Percentiles rank a stretch among this genome's conserved stretches.
Evolutionary conservation across 2,329 filamentous ascomycete species (phyloP).

Genomic region (Fusarium sp.): DNA sequence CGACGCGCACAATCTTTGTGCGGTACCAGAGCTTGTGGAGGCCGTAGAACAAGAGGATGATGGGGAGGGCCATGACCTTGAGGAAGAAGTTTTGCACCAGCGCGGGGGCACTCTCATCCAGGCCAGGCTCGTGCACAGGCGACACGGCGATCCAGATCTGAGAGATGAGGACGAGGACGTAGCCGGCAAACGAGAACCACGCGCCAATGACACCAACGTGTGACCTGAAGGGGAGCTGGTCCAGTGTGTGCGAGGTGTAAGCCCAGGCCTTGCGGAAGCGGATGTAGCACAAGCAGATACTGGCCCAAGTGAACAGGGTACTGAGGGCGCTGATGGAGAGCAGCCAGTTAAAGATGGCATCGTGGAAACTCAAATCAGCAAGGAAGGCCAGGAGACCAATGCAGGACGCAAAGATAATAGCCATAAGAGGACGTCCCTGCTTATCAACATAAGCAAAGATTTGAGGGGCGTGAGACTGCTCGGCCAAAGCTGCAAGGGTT

Average conservation of each 20-base stretch:
- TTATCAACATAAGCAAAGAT: conserved; percentile 86
- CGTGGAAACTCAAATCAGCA: conserved; percentile 70
- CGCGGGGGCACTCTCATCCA: conserved; percentile 53
- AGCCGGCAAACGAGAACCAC: conserved; percentile 83
- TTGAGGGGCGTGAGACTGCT: conserved; percentile 84
- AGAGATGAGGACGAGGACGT: conserved; percentile 79
- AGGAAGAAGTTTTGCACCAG: conserved; percentile 78
- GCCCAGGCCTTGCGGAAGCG: conserved; percentile 87
- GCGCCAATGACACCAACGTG: conserved; percentile 84
- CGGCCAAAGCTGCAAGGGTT: conserved; percentile 88
- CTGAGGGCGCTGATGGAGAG: conserved; percentile 78
- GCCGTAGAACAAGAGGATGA: conserved; percentile 76
- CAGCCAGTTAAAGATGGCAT: conserved; percentile 82
- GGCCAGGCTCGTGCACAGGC: conserved; percentile 68
- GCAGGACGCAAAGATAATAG: conserved; percentile 74
- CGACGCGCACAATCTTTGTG: conserved; percentile 73
- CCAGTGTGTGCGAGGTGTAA: conserved; percentile 72
- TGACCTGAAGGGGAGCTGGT: conserved; percentile 83
- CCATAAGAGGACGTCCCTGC: conserved; percentile 82
- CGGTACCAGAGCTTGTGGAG: conserved; percentile 80
- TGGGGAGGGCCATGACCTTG: conserved; percentile 76
- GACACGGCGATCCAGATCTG: conserved; percentile 91
- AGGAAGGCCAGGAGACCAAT: conserved; percentile 84
- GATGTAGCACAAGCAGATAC: conserved; percentile 89
- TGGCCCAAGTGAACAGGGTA: conserved; percentile 82